Evolutionary conservation across 2,329 filamentous ascomycete species (phyloP).

Genomic region (Colletotrichum abscissum): DNA sequence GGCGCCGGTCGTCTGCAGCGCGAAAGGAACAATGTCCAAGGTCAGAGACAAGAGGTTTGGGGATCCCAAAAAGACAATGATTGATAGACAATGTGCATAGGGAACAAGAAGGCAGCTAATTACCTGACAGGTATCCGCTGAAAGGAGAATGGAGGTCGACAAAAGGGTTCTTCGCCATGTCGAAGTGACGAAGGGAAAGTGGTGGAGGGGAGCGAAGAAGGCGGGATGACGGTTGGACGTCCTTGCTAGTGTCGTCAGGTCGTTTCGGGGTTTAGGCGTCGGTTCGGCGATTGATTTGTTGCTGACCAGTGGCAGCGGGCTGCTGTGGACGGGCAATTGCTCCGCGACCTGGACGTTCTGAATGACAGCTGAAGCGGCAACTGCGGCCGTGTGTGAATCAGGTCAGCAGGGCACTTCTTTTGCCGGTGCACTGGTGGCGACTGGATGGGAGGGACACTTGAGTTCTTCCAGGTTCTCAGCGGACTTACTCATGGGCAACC

Average conservation of each 20-base stretch:
- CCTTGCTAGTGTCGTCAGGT: constrained; percentile 1
- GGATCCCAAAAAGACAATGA: background rate
- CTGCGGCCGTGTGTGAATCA: background rate
- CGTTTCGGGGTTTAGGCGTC: constrained; percentile 30
- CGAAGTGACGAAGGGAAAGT: constrained; percentile 12
- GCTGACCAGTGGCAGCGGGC: background rate
- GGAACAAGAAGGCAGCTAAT: constrained; percentile 10
- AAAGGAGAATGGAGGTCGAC: constrained; percentile 12
- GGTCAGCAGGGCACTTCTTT: background rate
- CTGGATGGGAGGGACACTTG: background rate
- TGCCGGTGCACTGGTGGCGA: background rate
- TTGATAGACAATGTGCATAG: background rate
- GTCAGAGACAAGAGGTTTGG: constrained; percentile 13
- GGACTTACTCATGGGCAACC: background rate
- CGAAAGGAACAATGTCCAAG: background rate
- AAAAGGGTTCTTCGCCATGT: constrained; percentile 25
- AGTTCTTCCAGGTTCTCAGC: background rate
- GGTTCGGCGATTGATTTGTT: constrained; percentile 25
- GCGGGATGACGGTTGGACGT: constrained; percentile 27
- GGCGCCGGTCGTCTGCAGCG: constrained; percentile 12
- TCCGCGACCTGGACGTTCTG: background rate
- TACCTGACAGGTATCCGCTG: constrained; percentile 24
- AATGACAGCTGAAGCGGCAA: background rate
- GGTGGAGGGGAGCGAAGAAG: constrained; percentile 9
- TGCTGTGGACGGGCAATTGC: background rate